These are phyloP conservation scores for Rubia tinctorum DNA, from an alignment of 305 asterid genomes.

Conservation along the genomic window DNA sequence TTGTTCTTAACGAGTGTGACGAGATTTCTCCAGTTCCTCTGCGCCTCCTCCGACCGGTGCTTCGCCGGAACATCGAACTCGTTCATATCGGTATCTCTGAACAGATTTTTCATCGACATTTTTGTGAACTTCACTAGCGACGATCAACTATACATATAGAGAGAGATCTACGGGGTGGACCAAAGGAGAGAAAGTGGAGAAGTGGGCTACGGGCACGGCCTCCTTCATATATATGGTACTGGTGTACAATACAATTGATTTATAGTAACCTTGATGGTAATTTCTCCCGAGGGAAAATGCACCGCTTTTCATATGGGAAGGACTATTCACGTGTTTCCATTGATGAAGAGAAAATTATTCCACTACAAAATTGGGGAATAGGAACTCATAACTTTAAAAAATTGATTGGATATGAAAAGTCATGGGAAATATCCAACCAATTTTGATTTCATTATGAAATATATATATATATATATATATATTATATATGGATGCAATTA, in stretches of 20 bases:
- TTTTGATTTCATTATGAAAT: too few relatives aligned
- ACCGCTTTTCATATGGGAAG: too few relatives aligned
- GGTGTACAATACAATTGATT: too few relatives aligned
- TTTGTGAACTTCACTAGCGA: neutral
- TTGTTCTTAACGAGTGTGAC: constrained; percentile 64
- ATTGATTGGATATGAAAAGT: too few relatives aligned
- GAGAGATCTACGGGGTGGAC: neutral
- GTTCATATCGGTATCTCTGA: constrained; percentile 22
- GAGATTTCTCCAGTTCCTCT: constrained; percentile 65
- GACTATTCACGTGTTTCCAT: neutral
- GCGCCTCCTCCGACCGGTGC: constrained; percentile 58
- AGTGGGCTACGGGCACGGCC: neutral
- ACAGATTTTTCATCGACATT: constrained; percentile 26
- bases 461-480: too few relatives aligned
- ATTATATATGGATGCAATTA: too few relatives aligned
- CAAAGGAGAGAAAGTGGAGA: neutral
- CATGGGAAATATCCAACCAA: too few relatives aligned
- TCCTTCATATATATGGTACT: neutral
- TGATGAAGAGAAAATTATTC: neutral
- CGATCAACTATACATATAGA: neutral
- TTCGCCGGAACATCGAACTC: constrained; percentile 61
- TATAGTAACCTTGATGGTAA: neutral
- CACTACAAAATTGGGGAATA: too few relatives aligned
- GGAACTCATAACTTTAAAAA: too few relatives aligned
- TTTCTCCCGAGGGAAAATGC: neutral